A percentile compares a stretch with the other conserved stretches of the same genome.
These are phyloP conservation scores for Xylona heveae DNA, from an alignment of 495 filamentous ascomycete species.

Conservation along the genomic window DNA sequence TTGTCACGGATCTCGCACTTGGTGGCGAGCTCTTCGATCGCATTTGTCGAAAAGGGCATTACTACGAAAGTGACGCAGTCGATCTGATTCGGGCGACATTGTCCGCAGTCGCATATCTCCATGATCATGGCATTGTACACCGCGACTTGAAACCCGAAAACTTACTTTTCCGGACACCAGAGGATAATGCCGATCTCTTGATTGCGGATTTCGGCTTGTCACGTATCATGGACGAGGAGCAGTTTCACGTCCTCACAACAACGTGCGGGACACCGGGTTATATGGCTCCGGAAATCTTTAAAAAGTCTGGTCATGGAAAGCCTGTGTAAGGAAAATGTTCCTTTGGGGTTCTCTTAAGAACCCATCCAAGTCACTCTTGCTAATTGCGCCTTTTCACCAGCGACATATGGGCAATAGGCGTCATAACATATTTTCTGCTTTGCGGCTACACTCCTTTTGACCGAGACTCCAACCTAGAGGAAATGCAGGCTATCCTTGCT, in stretches of 20 bases:
- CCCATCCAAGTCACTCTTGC: conserved; percentile 1
- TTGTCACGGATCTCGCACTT: conserved; percentile 90
- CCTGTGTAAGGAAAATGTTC: conserved; percentile 40
- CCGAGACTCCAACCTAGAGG: conserved; percentile 88
- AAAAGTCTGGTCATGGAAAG: conserved; percentile 59
- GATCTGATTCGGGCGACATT: conserved; percentile 87
- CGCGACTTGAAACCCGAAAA: conserved; percentile 65
- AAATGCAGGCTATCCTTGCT: conserved; percentile 95
- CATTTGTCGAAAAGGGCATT: conserved; percentile 93
- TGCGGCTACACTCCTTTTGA: conserved; percentile 98
- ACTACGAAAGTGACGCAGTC: conserved; percentile 93
- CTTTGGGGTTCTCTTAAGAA: too few species aligned
- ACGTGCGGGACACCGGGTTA: conserved; percentile 96
- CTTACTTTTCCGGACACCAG: conserved; percentile 56
- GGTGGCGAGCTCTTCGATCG: conserved; percentile 96
- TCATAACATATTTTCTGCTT: conserved; percentile 87
- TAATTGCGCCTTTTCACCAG: conserved; percentile 14
- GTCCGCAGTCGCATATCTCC: conserved; percentile 92
- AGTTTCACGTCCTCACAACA: conserved; percentile 93
- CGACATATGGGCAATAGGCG: conserved; percentile 62
- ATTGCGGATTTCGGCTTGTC: conserved; percentile 93
- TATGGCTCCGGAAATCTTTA: conserved; percentile 75
- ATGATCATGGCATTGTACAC: conserved; percentile 96
- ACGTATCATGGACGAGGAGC: conserved; percentile 96
- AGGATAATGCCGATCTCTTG: conserved; percentile 70